Percentiles rank a stretch among this genome's conserved stretches.
These are phyloP conservation scores for Zanthoxylum bungeanum DNA, from an alignment of 345 rosid species.

Conservation along the genomic window DNA sequence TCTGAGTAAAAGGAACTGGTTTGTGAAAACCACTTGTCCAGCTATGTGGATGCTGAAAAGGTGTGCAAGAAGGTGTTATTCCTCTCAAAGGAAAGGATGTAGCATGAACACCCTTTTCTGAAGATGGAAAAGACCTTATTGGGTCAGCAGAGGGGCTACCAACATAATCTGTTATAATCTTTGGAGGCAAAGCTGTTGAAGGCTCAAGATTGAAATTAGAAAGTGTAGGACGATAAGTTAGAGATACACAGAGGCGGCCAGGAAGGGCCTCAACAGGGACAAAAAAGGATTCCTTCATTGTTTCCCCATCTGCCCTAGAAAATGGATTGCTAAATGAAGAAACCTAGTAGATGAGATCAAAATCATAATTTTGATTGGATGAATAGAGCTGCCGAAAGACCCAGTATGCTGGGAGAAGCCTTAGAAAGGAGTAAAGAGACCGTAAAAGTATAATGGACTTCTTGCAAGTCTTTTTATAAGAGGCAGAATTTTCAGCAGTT, in stretches of 20 bases:
- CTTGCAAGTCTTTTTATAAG: conserved; percentile 76
- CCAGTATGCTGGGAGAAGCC: conserved; percentile 80
- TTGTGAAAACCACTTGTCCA: conserved; percentile 90
- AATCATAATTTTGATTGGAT: conserved; percentile 52
- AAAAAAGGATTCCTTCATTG: conserved; percentile 60
- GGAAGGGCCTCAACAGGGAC: conserved; percentile 76
- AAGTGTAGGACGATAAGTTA: conserved; percentile 59
- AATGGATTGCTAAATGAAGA: conserved; percentile 71
- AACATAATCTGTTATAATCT: conserved; percentile 77
- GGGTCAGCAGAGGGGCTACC: conserved; percentile 87
- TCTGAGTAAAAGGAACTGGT: conserved; percentile 39
- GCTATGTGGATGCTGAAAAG: conserved; percentile 77
- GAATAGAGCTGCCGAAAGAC: conserved; percentile 65
- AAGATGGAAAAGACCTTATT: conserved; percentile 70
- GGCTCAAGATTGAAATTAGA: conserved; percentile 72
- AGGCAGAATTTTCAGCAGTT: conserved; percentile 38
- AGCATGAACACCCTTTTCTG: conserved; percentile 45
- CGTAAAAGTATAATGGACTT: conserved; percentile 70
- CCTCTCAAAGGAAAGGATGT: conserved; percentile 61
- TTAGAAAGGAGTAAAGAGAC: conserved; percentile 65
- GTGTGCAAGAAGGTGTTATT: conserved; percentile 41
- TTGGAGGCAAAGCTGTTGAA: conserved; percentile 57
- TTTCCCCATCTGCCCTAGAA: conserved; percentile 54
- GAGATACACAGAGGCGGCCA: conserved; percentile 61
- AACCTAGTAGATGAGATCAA: conserved; percentile 73